Evolutionary conservation across 371 early-diverging fungal species (phyloP), one percentile per base, ranked within the genome.

Genomic region (Sporodiniella umbellata): DNA sequence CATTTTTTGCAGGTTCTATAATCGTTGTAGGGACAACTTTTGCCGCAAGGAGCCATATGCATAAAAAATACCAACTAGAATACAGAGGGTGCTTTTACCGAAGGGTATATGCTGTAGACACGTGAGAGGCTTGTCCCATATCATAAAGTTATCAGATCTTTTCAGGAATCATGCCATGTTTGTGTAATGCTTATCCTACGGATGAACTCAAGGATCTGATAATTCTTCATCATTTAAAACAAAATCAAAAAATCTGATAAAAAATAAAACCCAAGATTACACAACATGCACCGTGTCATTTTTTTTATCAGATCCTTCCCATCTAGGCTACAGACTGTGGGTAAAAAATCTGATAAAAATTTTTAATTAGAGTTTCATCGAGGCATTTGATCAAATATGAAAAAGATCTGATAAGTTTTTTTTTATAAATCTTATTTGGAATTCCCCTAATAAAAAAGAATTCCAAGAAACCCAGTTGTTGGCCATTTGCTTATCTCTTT

Each of bases 221-320:
- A 40, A 40, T 40, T 40, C 12, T 19, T 7, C 15, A n/a, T 11
- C 5, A 37, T 37, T 17, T n/a, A 21, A 15, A 14, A 14, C 15
- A 35, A 7, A n/a, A n/a, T n/a, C n/a, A 40, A 40, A 40, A 40
- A 40, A 40, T 40, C 40, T 40, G 40, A 40, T 40, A 40, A 40
- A 40, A 19, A 10, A 21, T 40, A 2, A 17, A 31, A 31, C 11
- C n/a, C 1, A n/a, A 14, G 35, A 35, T 35, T 35, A 35, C 35
- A 35, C 35, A 35, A 35, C 8, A 35, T n/a, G 30, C 15, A 35
- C 0, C 15, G 35, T 35, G 35, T 35, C n/a, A n/a, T 35, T 14
- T 35, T 35, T 35, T n/a, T 35, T 35, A 35, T 35, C 35, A 35
- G 35, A 35, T 35, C n/a, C n/a, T n/a, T 5, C 5, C n/a, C 35